These are phyloP conservation scores for Stachybotrys elegans DNA, from an alignment of 2,329 filamentous ascomycete genomes.

Conservation along the genomic window DNA sequence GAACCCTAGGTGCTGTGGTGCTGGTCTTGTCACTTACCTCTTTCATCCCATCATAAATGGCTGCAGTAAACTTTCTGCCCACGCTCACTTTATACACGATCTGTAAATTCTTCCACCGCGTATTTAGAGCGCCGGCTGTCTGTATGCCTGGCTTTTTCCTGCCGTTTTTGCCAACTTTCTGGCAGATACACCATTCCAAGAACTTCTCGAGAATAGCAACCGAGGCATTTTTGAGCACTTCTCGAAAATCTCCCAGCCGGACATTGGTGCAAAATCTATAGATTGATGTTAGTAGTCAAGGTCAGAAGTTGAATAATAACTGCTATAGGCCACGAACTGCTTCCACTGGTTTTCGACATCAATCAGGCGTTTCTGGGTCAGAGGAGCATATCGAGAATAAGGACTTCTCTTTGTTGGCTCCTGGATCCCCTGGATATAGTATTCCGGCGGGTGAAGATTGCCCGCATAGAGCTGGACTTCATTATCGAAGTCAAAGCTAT, in stretches of 20 bases:
- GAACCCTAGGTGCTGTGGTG: no score
- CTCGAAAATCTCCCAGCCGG: neutral
- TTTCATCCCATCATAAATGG: constrained; percentile 12
- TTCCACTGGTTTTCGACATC: constrained; percentile 9
- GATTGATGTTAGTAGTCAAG: neutral
- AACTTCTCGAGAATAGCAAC: constrained; percentile 5
- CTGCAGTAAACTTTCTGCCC: constrained; percentile 10
- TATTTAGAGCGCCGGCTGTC: constrained; percentile 17
- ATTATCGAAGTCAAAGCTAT: constrained; percentile 7
- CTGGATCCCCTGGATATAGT: constrained; percentile 11
- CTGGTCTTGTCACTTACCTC: constrained; percentile 8
- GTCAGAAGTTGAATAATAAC: constrained; percentile 4
- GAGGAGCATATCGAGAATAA: constrained; percentile 10
- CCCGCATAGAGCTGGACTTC: constrained; percentile 11
- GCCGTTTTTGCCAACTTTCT: constrained; percentile 10
- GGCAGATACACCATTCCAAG: constrained; percentile 12
- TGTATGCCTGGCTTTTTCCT: constrained; percentile 9
- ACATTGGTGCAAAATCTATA: neutral
- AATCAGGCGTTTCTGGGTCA: constrained; percentile 7
- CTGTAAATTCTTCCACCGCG: constrained; percentile 21
- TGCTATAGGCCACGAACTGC: no score
- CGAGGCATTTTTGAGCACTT: neutral
- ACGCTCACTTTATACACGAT: constrained; percentile 17
- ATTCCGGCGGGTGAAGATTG: constrained; percentile 12
- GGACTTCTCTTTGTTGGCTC: constrained; percentile 8